These are phyloP conservation scores for Scenedesmus sp. DNA, from an alignment of 163 green algal genomes.

Conservation along the genomic window DNA sequence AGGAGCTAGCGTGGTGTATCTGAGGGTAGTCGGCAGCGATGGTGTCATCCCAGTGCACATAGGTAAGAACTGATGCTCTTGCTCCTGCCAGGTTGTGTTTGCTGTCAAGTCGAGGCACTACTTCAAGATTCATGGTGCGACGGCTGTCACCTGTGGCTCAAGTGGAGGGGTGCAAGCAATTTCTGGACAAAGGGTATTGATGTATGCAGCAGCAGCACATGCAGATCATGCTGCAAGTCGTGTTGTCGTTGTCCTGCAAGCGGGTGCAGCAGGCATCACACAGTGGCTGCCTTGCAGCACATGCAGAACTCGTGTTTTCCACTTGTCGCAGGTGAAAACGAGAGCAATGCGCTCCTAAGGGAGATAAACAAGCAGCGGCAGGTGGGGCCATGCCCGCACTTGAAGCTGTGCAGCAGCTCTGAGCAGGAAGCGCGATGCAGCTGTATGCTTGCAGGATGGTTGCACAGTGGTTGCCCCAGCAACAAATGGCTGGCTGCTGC, in stretches of 20 bases:
- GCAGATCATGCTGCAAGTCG: not conserved
- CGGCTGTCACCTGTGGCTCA: not conserved
- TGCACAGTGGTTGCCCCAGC: not conserved
- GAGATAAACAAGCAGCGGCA: constrained; percentile 68
- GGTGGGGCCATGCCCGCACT: not conserved
- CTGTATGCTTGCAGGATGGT: not conserved
- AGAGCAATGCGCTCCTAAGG: constrained; percentile 67
- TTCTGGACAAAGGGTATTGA: not conserved
- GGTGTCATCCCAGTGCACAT: constrained; percentile 65
- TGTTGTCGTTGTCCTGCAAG: not conserved
- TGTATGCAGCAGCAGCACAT: constrained; percentile 6
- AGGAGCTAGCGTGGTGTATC: constrained; percentile 54
- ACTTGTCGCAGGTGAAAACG: constrained; percentile 58
- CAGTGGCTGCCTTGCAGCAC: not conserved
- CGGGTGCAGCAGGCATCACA: not conserved
- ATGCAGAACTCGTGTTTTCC: not conserved
- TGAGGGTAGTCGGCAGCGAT: constrained; percentile 49
- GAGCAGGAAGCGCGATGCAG: not conserved
- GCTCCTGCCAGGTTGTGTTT: not conserved
- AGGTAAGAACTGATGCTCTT: constrained; percentile 28
- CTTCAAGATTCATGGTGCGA: too few relatives aligned
- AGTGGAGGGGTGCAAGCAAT: not conserved
- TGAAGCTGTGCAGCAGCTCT: not conserved
- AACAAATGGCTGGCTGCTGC: not conserved
- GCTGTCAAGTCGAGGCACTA: too few relatives aligned